Evolutionary conservation across 2,329 filamentous ascomycete genomes (phyloP).

Genomic region (Ramichloridium luteum): DNA sequence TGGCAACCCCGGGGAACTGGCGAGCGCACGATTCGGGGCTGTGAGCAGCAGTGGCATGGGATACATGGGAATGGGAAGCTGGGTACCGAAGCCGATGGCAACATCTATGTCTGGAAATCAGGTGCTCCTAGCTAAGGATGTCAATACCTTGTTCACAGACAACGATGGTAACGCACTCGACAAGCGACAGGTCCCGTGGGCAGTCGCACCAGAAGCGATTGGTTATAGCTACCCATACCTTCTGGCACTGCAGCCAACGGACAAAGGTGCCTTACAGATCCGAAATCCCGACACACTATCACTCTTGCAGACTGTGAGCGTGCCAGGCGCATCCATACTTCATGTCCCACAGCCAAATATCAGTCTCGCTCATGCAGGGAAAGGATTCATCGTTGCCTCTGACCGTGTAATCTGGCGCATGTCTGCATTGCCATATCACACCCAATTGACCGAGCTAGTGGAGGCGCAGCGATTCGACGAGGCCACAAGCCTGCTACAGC

Average conservation of each 20-base stretch:
- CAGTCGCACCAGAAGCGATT: conserved; percentile 72
- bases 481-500: conserved; percentile 73
- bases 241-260: conserved; percentile 67
- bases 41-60: conserved; percentile 82
- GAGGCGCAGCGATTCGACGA: conserved; percentile 68
- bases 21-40: conserved; percentile 59
- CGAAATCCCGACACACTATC: conserved; percentile 85
- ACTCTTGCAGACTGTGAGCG: conserved; percentile 70
- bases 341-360: conserved; percentile 88
- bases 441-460: conserved; percentile 73
- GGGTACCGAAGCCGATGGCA: conserved; percentile 80
- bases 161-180: conserved; percentile 69
- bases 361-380: conserved; percentile 88
- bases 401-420: conserved; percentile 93
- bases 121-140: conserved; percentile 90
- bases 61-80: conserved; percentile 88
- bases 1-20: conserved; percentile 46
- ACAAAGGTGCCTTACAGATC: conserved; percentile 78
- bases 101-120: conserved; percentile 71
- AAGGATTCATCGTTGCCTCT: conserved; percentile 87
- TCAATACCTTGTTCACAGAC: conserved; percentile 87
- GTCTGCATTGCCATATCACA: conserved; percentile 82
- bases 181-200: conserved; percentile 86
- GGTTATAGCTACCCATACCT: conserved; percentile 97
- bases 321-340: conserved; percentile 71